A percentile compares a stretch with the other conserved stretches of the same genome.
Evolutionary conservation across 805 yeast genomes (phyloP).

Genomic region (Ogataea kodamae): DNA sequence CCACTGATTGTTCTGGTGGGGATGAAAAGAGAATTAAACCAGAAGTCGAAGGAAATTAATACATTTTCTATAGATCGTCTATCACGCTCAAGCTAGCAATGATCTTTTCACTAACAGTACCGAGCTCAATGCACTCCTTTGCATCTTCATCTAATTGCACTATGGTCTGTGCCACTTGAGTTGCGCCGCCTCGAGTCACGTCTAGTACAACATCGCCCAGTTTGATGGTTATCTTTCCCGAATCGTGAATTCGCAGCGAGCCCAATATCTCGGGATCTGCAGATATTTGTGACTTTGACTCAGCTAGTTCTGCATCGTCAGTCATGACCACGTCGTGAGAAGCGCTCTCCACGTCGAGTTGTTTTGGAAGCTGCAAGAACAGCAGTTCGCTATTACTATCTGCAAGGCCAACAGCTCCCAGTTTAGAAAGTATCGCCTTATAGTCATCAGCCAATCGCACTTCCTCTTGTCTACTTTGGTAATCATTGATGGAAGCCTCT

Average conservation of each 20-base stretch:
- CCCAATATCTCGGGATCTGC: constrained; percentile 55
- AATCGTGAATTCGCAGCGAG: constrained; percentile 67
- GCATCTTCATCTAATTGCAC: constrained; percentile 41
- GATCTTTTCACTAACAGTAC: constrained; percentile 52
- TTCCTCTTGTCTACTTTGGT: constrained; percentile 36
- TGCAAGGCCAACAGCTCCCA: constrained; percentile 16
- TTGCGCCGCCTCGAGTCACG: constrained; percentile 65
- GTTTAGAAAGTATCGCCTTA: constrained; percentile 29
- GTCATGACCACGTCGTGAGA: constrained; percentile 19
- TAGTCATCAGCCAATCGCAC: constrained; percentile 38
- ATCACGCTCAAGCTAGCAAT: constrained; percentile 51
- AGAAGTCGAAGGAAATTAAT: constrained; percentile 8
- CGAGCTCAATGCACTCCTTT: constrained; percentile 45
- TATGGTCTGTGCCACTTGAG: constrained; percentile 71
- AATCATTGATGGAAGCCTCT: constrained; percentile 22
- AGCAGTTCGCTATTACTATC: constrained; percentile 14
- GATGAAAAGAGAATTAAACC: constrained; percentile 24
- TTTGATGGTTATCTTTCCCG: constrained; percentile 75
- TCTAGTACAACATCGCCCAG: constrained; percentile 70
- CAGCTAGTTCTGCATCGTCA: constrained; percentile 2
- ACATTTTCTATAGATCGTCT: constrained; percentile 3
- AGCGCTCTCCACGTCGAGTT: constrained; percentile 15
- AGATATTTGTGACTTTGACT: too few species aligned
- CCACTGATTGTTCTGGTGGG: constrained; percentile 9
- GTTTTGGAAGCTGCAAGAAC: constrained; percentile 32